Evolutionary conservation across 2,329 filamentous ascomycete genomes (phyloP).

Genomic region (Trichophyton rubrum): DNA sequence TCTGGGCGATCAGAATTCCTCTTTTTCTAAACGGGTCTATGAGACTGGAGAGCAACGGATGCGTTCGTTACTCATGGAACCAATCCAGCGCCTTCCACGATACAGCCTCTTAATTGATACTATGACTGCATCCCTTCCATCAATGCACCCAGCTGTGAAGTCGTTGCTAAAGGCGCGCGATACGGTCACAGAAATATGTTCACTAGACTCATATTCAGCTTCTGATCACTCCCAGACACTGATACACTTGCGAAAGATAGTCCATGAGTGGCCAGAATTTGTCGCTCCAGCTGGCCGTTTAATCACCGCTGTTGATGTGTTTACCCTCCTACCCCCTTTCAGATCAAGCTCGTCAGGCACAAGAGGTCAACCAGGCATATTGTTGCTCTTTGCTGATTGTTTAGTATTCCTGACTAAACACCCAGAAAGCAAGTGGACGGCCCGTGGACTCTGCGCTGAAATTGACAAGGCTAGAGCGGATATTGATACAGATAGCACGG

Average conservation of each 20-base stretch:
- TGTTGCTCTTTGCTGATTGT: slow-evolving; percentile 75
- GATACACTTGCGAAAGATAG: slow-evolving; percentile 60
- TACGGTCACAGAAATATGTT: slow-evolving; percentile 92
- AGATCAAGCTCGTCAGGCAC: slow-evolving; percentile 32
- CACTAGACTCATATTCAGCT: slow-evolving; percentile 60
- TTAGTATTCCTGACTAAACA: slow-evolving; percentile 65
- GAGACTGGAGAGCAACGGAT: slow-evolving; percentile 81
- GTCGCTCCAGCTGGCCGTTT: slow-evolving; percentile 65
- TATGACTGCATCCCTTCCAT: slow-evolving; percentile 73
- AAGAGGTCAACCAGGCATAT: slow-evolving; percentile 47
- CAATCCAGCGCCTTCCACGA: slow-evolving; percentile 82
- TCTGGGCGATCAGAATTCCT: slow-evolving; percentile 63
- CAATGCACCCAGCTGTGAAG: slow-evolving; percentile 72
- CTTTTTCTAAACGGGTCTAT: slow-evolving; percentile 66
- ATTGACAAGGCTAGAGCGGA: slow-evolving; percentile 55
- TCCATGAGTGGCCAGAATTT: slow-evolving; percentile 63
- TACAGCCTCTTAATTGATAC: slow-evolving; percentile 96
- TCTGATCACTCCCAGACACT: slow-evolving; percentile 60
- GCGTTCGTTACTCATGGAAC: slow-evolving; percentile 87
- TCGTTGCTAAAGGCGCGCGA: slow-evolving; percentile 78
- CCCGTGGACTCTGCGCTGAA: slow-evolving; percentile 68
- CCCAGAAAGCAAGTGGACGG: slow-evolving; percentile 49
- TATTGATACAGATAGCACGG: slow-evolving; percentile 29
- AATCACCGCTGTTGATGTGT: slow-evolving; percentile 67
- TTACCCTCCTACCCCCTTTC: slow-evolving; percentile 65